These are phyloP conservation scores for Botrytis fabae DNA, from an alignment of 2,329 filamentous ascomycete species.

Conservation along the genomic window DNA sequence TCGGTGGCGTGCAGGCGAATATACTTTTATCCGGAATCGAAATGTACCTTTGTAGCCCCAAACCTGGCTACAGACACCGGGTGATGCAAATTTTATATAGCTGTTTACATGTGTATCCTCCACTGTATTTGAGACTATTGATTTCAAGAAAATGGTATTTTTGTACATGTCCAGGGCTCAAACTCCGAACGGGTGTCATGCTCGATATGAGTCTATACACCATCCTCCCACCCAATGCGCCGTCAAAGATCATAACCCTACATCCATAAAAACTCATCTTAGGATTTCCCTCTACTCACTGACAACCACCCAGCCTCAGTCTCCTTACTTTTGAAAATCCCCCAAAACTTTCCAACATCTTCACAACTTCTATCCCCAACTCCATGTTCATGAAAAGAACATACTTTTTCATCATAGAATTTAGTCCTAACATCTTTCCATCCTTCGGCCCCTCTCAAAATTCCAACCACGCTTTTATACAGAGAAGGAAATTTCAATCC, in stretches of 20 bases:
- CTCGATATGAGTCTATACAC: neutral
- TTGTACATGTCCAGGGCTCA: neutral
- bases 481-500: slow-evolving; percentile 1
- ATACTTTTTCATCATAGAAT: slow-evolving; percentile 14
- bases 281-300: neutral
- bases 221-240: neutral
- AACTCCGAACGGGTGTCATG: neutral
- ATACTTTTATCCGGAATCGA: neutral
- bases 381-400: slow-evolving; percentile 13
- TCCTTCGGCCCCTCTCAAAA: slow-evolving; percentile 7
- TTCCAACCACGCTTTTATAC: neutral
- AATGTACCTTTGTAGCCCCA: neutral
- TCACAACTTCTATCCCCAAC: neutral
- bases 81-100: neutral
- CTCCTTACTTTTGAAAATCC: slow-evolving; percentile 8
- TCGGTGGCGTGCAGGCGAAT: neutral
- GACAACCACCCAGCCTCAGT: slow-evolving; percentile 10
- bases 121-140: neutral
- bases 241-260: neutral
- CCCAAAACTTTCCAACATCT: slow-evolving; percentile 18
- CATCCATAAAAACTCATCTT: neutral
- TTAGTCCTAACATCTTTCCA: slow-evolving; percentile 9
- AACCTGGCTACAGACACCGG: neutral
- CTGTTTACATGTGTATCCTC: neutral
- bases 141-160: neutral